Evolutionary conservation across 768 basidiomycete species (phyloP).

Genomic region (Suillus subaureus): DNA sequence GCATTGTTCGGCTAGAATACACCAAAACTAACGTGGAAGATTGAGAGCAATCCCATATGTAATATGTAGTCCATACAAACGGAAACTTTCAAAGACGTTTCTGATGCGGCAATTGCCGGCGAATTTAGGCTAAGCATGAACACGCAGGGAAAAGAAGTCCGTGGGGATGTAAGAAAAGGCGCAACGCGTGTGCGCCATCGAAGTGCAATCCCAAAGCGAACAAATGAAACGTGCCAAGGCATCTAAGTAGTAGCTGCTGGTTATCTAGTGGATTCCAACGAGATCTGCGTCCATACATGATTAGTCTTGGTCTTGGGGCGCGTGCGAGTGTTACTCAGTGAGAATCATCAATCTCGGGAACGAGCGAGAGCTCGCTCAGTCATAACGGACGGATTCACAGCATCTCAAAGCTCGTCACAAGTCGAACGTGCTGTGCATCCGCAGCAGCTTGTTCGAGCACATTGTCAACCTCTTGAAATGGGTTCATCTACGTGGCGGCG

Average conservation of each 20-base stretch:
- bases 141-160: background rate
- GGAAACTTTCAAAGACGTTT: background rate
- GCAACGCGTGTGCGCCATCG: background rate
- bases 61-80: background rate
- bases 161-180: background rate
- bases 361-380: background rate
- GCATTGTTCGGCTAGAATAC: background rate
- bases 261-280: background rate
- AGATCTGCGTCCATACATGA: background rate
- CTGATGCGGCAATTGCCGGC: background rate
- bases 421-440: background rate
- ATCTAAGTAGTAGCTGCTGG: background rate
- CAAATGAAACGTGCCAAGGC: background rate
- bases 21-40: background rate
- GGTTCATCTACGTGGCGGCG: background rate
- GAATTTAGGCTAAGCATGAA: background rate
- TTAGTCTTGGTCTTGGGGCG: background rate
- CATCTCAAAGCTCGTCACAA: no score
- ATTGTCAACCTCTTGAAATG: background rate
- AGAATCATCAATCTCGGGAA: background rate
- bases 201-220: background rate
- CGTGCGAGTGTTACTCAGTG: background rate
- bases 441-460: no score
- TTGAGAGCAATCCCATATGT: background rate
- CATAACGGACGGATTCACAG: background rate